Percentiles rank a stretch among this genome's conserved stretches.
These are phyloP conservation scores for Dorcoceras hygrometricum DNA, from an alignment of 257 asterid genomes.

Conservation along the genomic window DNA sequence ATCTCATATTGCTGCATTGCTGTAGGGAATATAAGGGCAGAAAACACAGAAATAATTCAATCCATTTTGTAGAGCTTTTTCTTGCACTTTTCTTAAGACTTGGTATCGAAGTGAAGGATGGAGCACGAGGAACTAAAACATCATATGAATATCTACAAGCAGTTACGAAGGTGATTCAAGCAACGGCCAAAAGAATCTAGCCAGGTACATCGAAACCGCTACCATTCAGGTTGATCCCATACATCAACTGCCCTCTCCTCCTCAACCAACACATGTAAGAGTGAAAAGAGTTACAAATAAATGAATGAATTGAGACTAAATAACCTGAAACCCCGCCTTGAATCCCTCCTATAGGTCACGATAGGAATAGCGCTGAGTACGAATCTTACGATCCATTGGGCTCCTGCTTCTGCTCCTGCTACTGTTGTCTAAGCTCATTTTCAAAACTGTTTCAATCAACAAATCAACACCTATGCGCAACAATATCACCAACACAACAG, in stretches of 20 bases:
- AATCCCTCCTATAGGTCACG: slow-evolving; percentile 92
- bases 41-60: background rate
- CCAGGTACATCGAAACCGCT: slow-evolving; percentile 22
- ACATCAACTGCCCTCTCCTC: slow-evolving; percentile 32
- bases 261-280: slow-evolving; percentile 35
- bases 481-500: slow-evolving; percentile 55
- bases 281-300: slow-evolving; percentile 37
- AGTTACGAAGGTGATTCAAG: slow-evolving; percentile 12
- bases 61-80: background rate
- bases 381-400: slow-evolving; percentile 91
- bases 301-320: slow-evolving; percentile 47
- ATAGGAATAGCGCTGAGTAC: slow-evolving; percentile 71
- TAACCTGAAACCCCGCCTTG: slow-evolving; percentile 92
- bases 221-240: slow-evolving; percentile 28
- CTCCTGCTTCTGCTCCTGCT: slow-evolving; percentile 92
- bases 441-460: slow-evolving; percentile 42
- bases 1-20: slow-evolving; percentile 10
- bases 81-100: background rate
- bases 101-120: background rate
- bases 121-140: background rate
- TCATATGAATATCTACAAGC: slow-evolving; percentile 1
- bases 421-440: slow-evolving; percentile 74
- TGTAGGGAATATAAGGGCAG: slow-evolving; percentile 8
- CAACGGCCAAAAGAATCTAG: slow-evolving; percentile 8
- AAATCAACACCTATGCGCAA: slow-evolving; percentile 49